Conservation (phyloP, 495 filamentous ascomycete species). For the Hypoxylon lenormandii region DNA sequence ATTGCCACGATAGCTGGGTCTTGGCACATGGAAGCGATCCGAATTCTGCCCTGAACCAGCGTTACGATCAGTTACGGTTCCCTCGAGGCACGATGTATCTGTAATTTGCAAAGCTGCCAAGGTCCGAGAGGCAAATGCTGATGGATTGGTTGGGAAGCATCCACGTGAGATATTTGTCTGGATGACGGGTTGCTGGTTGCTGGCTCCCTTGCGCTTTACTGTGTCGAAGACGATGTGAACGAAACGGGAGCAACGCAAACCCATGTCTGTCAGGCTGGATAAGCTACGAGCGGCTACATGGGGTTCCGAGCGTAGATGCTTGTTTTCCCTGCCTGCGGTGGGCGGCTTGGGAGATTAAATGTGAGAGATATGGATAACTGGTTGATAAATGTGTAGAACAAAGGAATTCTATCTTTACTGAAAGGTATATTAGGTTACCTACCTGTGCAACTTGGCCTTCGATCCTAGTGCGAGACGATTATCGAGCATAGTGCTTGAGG, state of each 20-base stretch:
- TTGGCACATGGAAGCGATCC: conserved; percentile 30
- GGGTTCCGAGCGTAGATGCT: conserved; percentile 7
- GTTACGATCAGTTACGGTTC: no score
- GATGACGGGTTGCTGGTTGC: conserved; percentile 8
- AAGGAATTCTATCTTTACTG: not conserved
- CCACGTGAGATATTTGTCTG: conserved; percentile 31
- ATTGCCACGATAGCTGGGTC: conserved; percentile 31
- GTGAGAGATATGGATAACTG: not conserved
- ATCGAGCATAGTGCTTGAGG: not conserved
- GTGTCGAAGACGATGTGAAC: conserved; percentile 1
- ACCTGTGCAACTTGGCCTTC: no score
- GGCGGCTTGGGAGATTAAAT: conserved; percentile 1
- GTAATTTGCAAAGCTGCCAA: conserved; percentile 14
- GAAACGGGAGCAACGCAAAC: not conserved
- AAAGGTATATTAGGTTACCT: no score
- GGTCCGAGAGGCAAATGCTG: conserved; percentile 9
- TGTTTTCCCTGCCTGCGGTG: conserved; percentile 1
- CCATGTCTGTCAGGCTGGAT: not conserved
- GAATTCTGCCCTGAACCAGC: conserved; percentile 24
- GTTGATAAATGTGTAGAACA: not conserved
- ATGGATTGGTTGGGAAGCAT: conserved; percentile 27
- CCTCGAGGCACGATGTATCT: conserved; percentile 3
- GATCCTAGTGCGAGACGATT: not conserved
- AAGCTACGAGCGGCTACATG: conserved; percentile 3
- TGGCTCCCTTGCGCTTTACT: conserved; percentile 5